Base-by-base conservation (phyloP, 2,329 filamentous ascomycete genomes). In the Camillea tinctor region DNA sequence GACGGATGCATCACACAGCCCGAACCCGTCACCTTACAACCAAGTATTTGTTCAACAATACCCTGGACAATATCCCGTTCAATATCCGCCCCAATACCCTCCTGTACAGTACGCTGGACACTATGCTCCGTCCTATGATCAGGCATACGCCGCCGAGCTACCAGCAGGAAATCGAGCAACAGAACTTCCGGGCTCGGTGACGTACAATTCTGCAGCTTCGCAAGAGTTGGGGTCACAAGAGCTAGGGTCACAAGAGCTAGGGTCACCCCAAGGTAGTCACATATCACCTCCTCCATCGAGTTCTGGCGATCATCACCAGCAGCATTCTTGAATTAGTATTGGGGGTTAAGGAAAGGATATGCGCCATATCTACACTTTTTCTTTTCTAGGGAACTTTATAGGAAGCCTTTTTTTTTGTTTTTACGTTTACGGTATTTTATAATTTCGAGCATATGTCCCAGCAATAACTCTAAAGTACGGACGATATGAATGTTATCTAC, bases 171-270 rank as follows among this genome's bases (percentile, higher is more conserved):
- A 21, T 17, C 50, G 9, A 5, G 50, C 21, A 11, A 61, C 58
- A 48, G 64, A 65, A 26, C 36, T 65, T n/a, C 61, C 64, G 7
- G 64, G 61, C 23, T 62, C 63, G n/a, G 52, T 30, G 2, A 56
- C 50, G 22, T 64, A 60, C 52, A 52, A 59, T 51, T 56, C 61
- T 4, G 4, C 24, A 26, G 9, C 4, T 26, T 26, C 24, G 9
- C 24, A 26, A 26, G 9, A 9, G n/a, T n/a, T 30, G 26, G 6
- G 13, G 26, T 30, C 26, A 30, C 26, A 30, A 30, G 13, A 30
- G 6, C 13, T 30, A 13, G 6, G 13, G 26, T 30, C 26, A 30
- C 26, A 30, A 30, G 13, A 30, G 6, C 13, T 40, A 4, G 5
- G 36, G 15, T 6, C 3, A 17, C 36, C 36, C 5, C 36, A 40